Conservation (phyloP, 2,329 filamentous ascomycete genomes). For the Bipolaris sorokiniana region DNA sequence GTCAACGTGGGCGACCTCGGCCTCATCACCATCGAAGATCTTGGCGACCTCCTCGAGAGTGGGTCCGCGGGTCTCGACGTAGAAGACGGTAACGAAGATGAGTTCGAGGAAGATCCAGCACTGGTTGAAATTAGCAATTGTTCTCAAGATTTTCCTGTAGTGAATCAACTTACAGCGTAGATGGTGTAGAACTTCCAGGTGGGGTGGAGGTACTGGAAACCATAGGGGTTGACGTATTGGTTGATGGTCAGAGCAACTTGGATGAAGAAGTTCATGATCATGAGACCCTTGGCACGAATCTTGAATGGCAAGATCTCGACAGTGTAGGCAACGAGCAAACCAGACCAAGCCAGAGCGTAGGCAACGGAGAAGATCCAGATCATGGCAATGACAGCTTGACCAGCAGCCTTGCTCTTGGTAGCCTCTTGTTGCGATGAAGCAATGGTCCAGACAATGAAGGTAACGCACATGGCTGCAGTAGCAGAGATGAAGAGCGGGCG, state of each 20-base stretch:
- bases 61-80: constrained; percentile 72
- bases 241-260: constrained; percentile 67
- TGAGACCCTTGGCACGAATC: constrained; percentile 57
- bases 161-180: constrained; percentile 59
- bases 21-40: constrained; percentile 72
- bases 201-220: constrained; percentile 64
- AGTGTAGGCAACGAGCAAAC: constrained; percentile 61
- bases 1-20: constrained; percentile 48
- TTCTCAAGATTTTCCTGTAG: neutral
- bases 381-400: constrained; percentile 57
- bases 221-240: constrained; percentile 67
- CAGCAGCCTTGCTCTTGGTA: constrained; percentile 46
- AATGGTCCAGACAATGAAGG: constrained; percentile 48
- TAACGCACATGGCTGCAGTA: constrained; percentile 40
- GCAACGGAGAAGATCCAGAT: constrained; percentile 59
- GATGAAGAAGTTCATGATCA: constrained; percentile 67
- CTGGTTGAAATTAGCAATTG: constrained; percentile 22
- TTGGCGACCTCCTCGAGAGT: constrained; percentile 73
- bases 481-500: constrained; percentile 38
- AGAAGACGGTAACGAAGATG: constrained; percentile 69
- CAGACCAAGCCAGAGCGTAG: constrained; percentile 64
- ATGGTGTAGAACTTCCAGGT: constrained; percentile 69
- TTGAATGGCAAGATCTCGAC: constrained; percentile 58
- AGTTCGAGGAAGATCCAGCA: constrained; percentile 67
- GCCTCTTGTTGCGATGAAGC: constrained; percentile 60